Evolutionary conservation across 306 rosid genomes (phyloP).

Genomic region (Begonia fuchsioides): DNA sequence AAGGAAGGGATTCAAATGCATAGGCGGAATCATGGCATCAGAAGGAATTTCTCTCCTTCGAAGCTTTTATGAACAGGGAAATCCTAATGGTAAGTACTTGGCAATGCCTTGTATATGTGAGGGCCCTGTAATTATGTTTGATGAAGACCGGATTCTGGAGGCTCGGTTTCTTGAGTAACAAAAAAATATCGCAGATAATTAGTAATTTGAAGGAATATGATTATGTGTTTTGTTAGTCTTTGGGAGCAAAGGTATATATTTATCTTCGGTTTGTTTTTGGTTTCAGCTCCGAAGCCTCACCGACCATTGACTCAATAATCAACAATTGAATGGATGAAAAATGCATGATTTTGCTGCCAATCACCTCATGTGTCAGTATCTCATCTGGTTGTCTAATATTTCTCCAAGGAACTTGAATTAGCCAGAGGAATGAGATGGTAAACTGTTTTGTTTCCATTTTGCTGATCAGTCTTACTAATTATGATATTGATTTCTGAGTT

Average conservation of each 20-base stretch:
- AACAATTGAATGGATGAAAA: constrained; percentile 5
- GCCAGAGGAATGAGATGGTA: too few relatives aligned
- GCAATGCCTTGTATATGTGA: too few relatives aligned
- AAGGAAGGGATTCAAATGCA: constrained; percentile 55
- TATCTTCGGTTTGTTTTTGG: constrained; percentile 4
- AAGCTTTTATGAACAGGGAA: constrained; percentile 84
- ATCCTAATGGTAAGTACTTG: constrained; percentile 58
- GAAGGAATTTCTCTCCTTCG: constrained; percentile 72
- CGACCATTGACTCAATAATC: constrained; percentile 28
- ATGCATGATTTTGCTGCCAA: too few relatives aligned
- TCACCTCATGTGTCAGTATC: too few relatives aligned
- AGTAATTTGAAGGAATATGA: too few relatives aligned
- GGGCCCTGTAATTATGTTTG: background rate
- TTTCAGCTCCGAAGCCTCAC: constrained; percentile 95
- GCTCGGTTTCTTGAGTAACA: too few relatives aligned
- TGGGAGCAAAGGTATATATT: background rate
- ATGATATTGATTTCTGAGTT: too few relatives aligned
- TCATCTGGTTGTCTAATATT: too few relatives aligned
- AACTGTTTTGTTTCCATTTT: too few relatives aligned
- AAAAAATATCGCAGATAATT: too few relatives aligned
- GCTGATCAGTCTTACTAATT: too few relatives aligned
- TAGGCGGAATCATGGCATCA: constrained; percentile 80
- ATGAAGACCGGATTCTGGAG: background rate
- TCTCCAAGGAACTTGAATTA: too few relatives aligned
- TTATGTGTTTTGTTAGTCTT: background rate